Conservation (phyloP, 169 alveolate genomes). For the Plasmodium gonderi region DNA sequence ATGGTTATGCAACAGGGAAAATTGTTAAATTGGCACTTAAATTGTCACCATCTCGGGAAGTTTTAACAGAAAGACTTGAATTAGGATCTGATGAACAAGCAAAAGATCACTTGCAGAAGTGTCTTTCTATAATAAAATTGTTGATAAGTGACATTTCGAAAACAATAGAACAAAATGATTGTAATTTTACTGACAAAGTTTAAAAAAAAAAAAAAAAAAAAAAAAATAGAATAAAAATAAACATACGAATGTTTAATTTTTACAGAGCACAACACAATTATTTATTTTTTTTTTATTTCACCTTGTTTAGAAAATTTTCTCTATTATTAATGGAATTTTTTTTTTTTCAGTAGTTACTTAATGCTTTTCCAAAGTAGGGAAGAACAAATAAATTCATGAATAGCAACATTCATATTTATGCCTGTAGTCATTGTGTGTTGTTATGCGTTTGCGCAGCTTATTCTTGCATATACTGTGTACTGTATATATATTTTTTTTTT, state of each 20-base stretch:
- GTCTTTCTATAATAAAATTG: slow-evolving; percentile 36
- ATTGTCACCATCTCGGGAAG: slow-evolving; percentile 49
- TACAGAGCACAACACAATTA: background rate
- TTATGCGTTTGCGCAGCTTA: too few relatives aligned
- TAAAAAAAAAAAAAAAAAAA: background rate
- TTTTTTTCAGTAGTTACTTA: too few relatives aligned
- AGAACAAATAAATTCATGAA: too few relatives aligned
- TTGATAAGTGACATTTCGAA: slow-evolving; percentile 44
- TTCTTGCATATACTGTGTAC: too few relatives aligned
- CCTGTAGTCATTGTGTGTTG: too few relatives aligned
- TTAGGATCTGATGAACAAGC: slow-evolving; percentile 28
- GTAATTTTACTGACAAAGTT: slow-evolving; percentile 57
- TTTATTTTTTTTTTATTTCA: background rate
- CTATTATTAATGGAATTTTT: too few relatives aligned
- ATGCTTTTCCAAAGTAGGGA: too few relatives aligned
- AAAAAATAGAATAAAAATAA: background rate
- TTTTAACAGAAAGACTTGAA: slow-evolving; percentile 28
- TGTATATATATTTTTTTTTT: too few relatives aligned
- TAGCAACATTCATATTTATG: too few relatives aligned
- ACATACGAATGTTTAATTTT: background rate
- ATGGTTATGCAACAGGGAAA: slow-evolving; percentile 45
- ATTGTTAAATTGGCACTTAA: slow-evolving; percentile 46
- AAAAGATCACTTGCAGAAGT: slow-evolving; percentile 7
- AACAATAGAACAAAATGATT: slow-evolving; percentile 29
- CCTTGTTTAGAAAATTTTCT: too few relatives aligned